Percentiles rank a stretch among this genome's conserved stretches.
These are phyloP conservation scores for Protea cynaroides DNA, from an alignment of 164 flowering plant genomes.

Conservation along the genomic window DNA sequence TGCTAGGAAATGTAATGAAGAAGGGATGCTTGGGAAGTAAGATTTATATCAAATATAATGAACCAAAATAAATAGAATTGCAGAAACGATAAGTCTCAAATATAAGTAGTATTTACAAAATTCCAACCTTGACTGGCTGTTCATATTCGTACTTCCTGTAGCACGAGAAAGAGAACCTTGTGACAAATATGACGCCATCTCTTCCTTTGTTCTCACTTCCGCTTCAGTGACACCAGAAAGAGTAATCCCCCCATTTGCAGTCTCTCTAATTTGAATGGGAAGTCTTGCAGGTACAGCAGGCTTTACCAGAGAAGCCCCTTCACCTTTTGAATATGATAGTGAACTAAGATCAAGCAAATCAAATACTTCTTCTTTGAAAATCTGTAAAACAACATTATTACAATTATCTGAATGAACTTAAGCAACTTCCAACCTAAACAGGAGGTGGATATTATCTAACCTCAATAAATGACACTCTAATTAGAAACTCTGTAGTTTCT, in stretches of 20 bases:
- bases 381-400: constrained; percentile 33
- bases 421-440: background rate
- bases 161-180: constrained; percentile 89
- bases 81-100: no score
- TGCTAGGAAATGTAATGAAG: no score
- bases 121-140: constrained; percentile 87
- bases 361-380: constrained; percentile 93
- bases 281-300: constrained; percentile 46
- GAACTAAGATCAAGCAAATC: constrained; percentile 66
- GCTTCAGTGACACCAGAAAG: constrained; percentile 94
- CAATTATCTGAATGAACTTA: background rate
- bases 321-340: constrained; percentile 27
- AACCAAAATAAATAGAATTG: no score
- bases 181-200: constrained; percentile 73
- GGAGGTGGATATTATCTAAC: constrained; percentile 22
- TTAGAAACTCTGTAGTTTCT: constrained; percentile 56
- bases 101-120: background rate
- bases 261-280: constrained; percentile 95
- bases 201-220: constrained; percentile 77
- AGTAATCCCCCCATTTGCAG: constrained; percentile 80
- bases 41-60: no score
- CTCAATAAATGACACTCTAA: constrained; percentile 94
- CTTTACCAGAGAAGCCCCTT: constrained; percentile 36
- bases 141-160: constrained; percentile 97
- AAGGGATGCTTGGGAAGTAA: no score